phyloP scores from a whole-genome alignment of 2,329 filamentous ascomycete species.

The Tolypocladium sp. region DNA sequence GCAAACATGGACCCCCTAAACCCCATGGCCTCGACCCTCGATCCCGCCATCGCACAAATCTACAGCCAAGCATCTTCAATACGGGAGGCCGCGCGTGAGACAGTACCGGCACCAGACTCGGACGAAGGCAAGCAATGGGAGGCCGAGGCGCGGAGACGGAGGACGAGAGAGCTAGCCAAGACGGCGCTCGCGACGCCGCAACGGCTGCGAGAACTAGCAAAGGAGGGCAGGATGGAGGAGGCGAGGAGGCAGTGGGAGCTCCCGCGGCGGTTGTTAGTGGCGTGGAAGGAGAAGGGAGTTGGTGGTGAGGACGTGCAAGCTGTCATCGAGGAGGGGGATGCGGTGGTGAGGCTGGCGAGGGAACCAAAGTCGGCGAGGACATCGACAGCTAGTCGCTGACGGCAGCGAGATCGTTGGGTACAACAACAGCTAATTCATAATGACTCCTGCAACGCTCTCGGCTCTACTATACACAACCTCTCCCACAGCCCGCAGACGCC shows the following conservation, averaged over 20 bases:
- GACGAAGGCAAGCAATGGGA: conserved; percentile 24
- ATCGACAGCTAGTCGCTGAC: conserved; percentile 8
- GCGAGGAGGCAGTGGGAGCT: conserved; percentile 49
- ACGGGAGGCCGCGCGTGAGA: conserved; percentile 38
- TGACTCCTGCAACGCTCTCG: background rate
- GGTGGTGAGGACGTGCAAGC: conserved; percentile 46
- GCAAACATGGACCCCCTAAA: conserved; percentile 72
- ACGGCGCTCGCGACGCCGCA: conserved; percentile 55
- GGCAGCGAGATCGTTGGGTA: background rate
- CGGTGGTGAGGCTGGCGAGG: conserved; percentile 24
- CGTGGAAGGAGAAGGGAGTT: conserved; percentile 45
- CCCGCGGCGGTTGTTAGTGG: conserved; percentile 39
- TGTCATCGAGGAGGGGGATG: conserved; percentile 46
- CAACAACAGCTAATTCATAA: background rate
- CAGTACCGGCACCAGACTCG: conserved; percentile 36
- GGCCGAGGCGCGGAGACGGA: conserved; percentile 21
- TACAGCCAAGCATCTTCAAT: conserved; percentile 52
- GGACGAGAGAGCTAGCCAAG: conserved; percentile 47
- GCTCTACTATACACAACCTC: background rate
- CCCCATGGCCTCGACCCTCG: conserved; percentile 63
- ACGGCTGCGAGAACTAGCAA: conserved; percentile 47
- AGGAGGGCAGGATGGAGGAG: conserved; percentile 49
- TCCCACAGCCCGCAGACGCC: background rate
- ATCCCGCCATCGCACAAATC: conserved; percentile 66
- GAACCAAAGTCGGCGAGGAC: conserved; percentile 7